phyloP scores from a whole-genome alignment of 768 basidiomycete species.

The Mycena crocata region DNA sequence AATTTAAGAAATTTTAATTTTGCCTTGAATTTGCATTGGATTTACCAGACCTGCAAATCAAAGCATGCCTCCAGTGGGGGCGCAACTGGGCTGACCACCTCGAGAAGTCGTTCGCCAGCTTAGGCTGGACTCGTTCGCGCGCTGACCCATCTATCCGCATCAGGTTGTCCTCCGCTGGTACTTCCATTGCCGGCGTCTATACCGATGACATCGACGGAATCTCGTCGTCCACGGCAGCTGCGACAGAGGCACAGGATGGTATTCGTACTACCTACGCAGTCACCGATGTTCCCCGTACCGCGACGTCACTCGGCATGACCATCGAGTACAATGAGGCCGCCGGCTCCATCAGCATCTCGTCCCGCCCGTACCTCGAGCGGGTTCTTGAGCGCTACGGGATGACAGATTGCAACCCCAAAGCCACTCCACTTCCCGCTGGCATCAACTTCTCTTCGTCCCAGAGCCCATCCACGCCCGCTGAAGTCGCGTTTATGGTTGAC shows the following conservation, averaged over 20 bases:
- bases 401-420: conserved; percentile 34
- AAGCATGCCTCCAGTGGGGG: no score
- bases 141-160: no score
- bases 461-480: background rate
- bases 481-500: conserved; percentile 36
- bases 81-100: no score
- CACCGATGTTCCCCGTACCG: conserved; percentile 35
- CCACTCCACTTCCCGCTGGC: conserved; percentile 40
- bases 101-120: background rate
- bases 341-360: no score
- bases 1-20: no score
- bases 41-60: no score
- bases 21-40: no score
- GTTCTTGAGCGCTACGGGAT: conserved; percentile 12
- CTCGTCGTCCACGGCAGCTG: conserved; percentile 9
- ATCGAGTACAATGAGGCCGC: no score
- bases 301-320: conserved; percentile 29
- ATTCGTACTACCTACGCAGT: conserved; percentile 30
- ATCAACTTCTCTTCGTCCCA: conserved; percentile 25
- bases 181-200: background rate
- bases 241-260: conserved; percentile 16
- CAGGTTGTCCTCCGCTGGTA: background rate
- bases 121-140: background rate
- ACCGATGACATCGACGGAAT: background rate
- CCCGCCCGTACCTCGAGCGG: no score